These are phyloP conservation scores for Fusarium globosum DNA, from an alignment of 2,329 filamentous ascomycete genomes.

Conservation along the genomic window DNA sequence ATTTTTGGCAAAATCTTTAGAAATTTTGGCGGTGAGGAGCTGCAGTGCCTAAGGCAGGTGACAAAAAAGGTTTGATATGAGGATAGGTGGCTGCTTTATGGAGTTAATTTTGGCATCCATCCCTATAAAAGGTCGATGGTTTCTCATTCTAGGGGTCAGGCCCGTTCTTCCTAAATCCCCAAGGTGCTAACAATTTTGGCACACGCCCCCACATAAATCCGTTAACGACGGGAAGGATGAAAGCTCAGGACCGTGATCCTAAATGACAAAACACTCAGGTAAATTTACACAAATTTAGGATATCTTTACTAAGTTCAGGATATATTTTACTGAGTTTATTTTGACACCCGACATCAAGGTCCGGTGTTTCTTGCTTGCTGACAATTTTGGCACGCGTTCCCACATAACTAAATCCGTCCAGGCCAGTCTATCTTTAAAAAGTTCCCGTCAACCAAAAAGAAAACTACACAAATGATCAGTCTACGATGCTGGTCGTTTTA, in stretches of 20 bases:
- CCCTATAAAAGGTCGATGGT: not conserved
- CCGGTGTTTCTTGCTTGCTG: constrained; percentile 3
- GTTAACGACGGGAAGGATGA: constrained; percentile 16
- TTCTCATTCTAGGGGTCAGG: not conserved
- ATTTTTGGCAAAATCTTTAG: constrained; percentile 45
- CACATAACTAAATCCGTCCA: constrained; percentile 14
- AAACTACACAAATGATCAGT: not conserved
- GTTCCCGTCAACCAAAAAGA: not conserved
- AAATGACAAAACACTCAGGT: too few species aligned
- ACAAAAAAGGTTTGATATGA: not conserved
- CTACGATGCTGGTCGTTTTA: not conserved
- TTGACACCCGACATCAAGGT: too few species aligned
- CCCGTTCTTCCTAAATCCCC: not conserved
- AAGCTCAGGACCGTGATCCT: too few species aligned
- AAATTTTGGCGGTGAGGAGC: constrained; percentile 49
- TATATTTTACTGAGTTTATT: too few species aligned
- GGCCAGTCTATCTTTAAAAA: not conserved
- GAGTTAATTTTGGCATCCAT: not conserved
- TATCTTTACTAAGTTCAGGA: too few species aligned
- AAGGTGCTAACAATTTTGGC: constrained; percentile 34
- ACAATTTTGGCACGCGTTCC: constrained; percentile 30
- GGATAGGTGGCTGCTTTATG: not conserved
- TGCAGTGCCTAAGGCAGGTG: constrained; percentile 6
- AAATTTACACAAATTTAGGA: too few species aligned
- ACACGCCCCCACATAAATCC: constrained; percentile 16